Percentiles rank a stretch among this genome's conserved stretches.
Evolutionary conservation across 2,329 filamentous ascomycete genomes (phyloP).

Genomic region (Diaporthe amygdali): DNA sequence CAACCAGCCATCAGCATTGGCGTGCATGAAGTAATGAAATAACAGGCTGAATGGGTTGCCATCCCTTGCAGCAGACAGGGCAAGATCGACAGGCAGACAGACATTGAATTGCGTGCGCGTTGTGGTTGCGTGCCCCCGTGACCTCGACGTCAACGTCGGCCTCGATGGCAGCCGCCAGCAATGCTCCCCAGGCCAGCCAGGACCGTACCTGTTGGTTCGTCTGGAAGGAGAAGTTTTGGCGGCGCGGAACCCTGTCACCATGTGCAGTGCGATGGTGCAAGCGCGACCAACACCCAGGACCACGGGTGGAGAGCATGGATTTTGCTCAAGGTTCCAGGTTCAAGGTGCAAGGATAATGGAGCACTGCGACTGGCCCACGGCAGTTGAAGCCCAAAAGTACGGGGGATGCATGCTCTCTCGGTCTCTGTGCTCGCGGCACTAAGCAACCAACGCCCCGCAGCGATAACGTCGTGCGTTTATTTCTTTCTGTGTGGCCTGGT

Average conservation of each 20-base stretch:
- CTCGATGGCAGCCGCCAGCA: background rate
- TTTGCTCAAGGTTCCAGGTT: background rate
- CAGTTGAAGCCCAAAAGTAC: slow-evolving; percentile 7
- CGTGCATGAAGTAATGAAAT: background rate
- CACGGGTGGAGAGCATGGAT: background rate
- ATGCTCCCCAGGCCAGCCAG: too few relatives aligned
- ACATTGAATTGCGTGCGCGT: background rate
- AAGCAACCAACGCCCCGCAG: background rate
- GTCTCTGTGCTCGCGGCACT: background rate
- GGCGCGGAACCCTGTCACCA: slow-evolving; percentile 2
- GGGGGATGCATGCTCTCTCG: background rate
- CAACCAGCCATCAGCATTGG: background rate
- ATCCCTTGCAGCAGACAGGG: background rate
- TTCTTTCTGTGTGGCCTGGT: background rate
- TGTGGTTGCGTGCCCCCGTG: background rate
- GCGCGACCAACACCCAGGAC: background rate
- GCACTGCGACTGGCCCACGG: background rate
- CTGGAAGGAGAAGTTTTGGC: background rate
- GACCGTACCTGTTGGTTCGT: background rate
- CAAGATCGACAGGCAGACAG: background rate
- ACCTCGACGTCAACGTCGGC: too few relatives aligned
- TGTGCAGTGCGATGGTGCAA: background rate
- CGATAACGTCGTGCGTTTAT: background rate
- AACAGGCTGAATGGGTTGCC: background rate
- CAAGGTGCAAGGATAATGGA: background rate